Base-by-base conservation (phyloP, 1,284 basidiomycete genomes). In the Grifola frondosa region DNA sequence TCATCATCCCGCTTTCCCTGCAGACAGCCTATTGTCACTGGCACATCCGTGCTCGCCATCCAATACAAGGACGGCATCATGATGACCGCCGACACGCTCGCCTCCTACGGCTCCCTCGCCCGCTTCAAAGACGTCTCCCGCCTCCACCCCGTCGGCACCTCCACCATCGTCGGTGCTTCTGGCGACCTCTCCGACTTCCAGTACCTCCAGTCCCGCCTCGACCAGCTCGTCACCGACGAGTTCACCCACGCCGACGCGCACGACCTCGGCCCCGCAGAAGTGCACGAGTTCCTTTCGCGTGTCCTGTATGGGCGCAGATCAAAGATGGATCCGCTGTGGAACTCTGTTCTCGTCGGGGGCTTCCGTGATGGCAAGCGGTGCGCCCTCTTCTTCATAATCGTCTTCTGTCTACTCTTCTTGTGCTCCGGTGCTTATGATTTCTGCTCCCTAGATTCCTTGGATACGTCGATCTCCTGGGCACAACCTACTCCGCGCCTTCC, bases 131-230 rank as follows among this genome's bases (percentile, higher is more conserved):
- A 96, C 63, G 77, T 99, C 46, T 81, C 88, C 57, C 88, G 96
- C 66, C 79, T 99, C 16, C 83, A 91, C 57, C 66, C 85, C 8
- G 83, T 98, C 23, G 95, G 95, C 6, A 71, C 77, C 24, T 80
- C 85, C 66, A 96, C 95, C 28, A 76, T 97, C 48, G 74, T 99
- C 53, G 97, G 92, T 13, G 96, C 91, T 2, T 84, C 91, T 25
- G 97, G 96, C 25, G 96, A 99, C 72, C 93, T 99, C 86, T 90
- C 89, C 59, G 97, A 99, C 70, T 98, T 93, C 71, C 97, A 99
- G 67, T 88, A 92, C 67, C 79, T 98, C 53, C 90, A 96, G 62
- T 77, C 77, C 50, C 62, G 86, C 48, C 78, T 94, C 29, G 84
- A 92, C 48, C 77, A 79, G 29, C 71, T 91, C 37, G 76, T 83